Evolutionary conservation across 768 basidiomycete genomes (phyloP), one percentile per base, ranked within the genome.

Genomic region (Termitomyces sp.): DNA sequence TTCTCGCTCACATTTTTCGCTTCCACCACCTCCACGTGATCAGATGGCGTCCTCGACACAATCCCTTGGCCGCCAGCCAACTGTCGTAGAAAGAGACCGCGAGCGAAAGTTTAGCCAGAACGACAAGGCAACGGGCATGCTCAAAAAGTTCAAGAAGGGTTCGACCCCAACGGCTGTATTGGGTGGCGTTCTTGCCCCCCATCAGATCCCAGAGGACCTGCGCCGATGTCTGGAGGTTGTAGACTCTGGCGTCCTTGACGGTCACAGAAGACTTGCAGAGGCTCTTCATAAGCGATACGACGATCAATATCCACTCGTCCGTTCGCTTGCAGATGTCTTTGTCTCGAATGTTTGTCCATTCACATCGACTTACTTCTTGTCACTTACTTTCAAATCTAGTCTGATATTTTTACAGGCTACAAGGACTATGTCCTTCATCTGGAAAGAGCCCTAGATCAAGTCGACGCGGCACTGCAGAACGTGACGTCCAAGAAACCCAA

Each of bases 281-380:
- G 91, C 91, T 22, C 75, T 99, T 66, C 85, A 84, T 70, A 95
- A 92, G 75, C 83, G 95, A 45, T 98, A 98, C 65, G 94, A 96
- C 58, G 94, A 97, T 66, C 96, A 98, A 66, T 98, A 91, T 70
- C 96, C 96, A 15, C 82, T 98, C 39, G 96, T 98, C 39, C 82
- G 96, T 56, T 91, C 89, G 33, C 81, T 98, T 42, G 95, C 96
- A 58, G 96, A 98, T 68, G 93, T 98, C n/a, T 98, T 98, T 74
- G 91, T 95, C 24, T 85, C 89, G 11, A 94, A 93, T 76, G 95
- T 96, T 71, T 75, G 91, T 81, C 53, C 20, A 69, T 58, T n/a
- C 55, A 24, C 63, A 28, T 52, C 15, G 22, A 39, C 39, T 7
- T 20, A 33, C 11, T 42, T 39, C 3, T 33, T 20, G 49, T 33